phyloP scores from a whole-genome alignment of 352 stramenopile species.

The Pythium rhizo-oryzae region DNA sequence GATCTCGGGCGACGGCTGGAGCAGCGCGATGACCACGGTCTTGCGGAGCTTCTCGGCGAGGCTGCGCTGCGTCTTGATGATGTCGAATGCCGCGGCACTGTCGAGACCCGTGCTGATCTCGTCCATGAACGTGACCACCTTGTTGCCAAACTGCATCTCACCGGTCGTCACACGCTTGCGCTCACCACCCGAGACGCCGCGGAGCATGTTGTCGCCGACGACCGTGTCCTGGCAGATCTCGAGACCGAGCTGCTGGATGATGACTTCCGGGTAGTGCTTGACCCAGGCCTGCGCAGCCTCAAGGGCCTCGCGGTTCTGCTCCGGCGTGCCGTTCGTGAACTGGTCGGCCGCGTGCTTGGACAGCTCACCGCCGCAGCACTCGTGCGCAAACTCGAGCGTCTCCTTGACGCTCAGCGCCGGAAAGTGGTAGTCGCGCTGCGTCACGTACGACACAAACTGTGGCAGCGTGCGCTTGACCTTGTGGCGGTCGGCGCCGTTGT shows the following conservation, averaged over 20 bases:
- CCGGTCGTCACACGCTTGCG: constrained; percentile 35
- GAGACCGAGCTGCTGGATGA: constrained; percentile 40
- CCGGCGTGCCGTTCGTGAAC: constrained; percentile 19
- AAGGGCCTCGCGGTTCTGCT: constrained; percentile 23
- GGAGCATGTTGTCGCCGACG: constrained; percentile 45
- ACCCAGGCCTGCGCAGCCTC: constrained; percentile 27
- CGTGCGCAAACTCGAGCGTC: constrained; percentile 59
- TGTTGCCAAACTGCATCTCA: constrained; percentile 67
- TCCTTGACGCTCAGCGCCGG: constrained; percentile 54
- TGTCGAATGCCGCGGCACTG: constrained; percentile 50
- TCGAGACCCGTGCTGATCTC: constrained; percentile 89
- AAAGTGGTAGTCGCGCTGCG: constrained; percentile 51
- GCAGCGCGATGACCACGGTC: constrained; percentile 34
- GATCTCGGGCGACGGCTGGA: constrained; percentile 36
- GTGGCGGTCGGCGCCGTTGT: constrained; percentile 44
- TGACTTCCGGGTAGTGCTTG: constrained; percentile 42
- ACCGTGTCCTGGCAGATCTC: constrained; percentile 44
- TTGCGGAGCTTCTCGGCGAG: constrained; percentile 34
- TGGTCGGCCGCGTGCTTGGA: constrained; percentile 34
- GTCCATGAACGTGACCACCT: constrained; percentile 69
- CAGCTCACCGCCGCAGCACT: constrained; percentile 51
- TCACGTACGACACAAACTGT: constrained; percentile 61
- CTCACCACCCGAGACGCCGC: constrained; percentile 51
- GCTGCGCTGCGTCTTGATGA: constrained; percentile 60
- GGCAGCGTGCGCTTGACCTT: constrained; percentile 39